Percentiles rank a stretch among this genome's conserved stretches.
These are phyloP conservation scores for Aspergillus funiculosus DNA, from an alignment of 495 filamentous ascomycete species.

Conservation along the genomic window DNA sequence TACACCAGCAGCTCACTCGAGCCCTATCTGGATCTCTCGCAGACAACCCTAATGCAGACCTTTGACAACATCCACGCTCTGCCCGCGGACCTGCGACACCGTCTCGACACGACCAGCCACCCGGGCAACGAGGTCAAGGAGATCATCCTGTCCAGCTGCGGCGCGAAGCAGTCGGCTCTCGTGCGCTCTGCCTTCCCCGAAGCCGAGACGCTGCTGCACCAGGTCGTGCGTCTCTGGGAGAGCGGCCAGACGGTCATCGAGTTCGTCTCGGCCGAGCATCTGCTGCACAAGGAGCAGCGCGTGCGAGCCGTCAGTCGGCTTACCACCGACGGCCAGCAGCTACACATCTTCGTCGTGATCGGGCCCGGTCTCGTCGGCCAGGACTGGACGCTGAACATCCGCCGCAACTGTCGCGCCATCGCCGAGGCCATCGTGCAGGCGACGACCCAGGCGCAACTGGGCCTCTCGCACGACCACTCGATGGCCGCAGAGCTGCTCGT, in stretches of 20 bases:
- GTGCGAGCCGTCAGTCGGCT: conserved; percentile 11
- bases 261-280: conserved; percentile 13
- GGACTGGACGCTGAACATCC: conserved; percentile 31
- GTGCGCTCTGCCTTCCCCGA: conserved; percentile 33
- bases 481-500: conserved; percentile 41
- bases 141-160: conserved; percentile 27
- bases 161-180: conserved; percentile 17
- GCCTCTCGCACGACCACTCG: conserved; percentile 44
- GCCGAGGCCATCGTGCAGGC: conserved; percentile 50
- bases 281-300: conserved; percentile 12
- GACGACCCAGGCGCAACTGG: conserved; percentile 40
- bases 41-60: conserved; percentile 10
- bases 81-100: conserved; percentile 5
- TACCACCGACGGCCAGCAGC: conserved; percentile 12
- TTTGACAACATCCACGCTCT: conserved; percentile 15
- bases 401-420: conserved; percentile 41
- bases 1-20: conserved; percentile 13
- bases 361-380: conserved; percentile 27
- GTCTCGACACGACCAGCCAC: conserved; percentile 17
- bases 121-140: conserved; percentile 46
- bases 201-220: conserved; percentile 30
- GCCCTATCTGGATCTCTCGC: conserved; percentile 13
- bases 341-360: conserved; percentile 38
- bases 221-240: conserved; percentile 16
- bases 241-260: conserved; percentile 11